A percentile compares a stretch with the other conserved stretches of the same genome.
Evolutionary conservation across 1,284 basidiomycete species (phyloP).

Genomic region (Mycena citricolor): DNA sequence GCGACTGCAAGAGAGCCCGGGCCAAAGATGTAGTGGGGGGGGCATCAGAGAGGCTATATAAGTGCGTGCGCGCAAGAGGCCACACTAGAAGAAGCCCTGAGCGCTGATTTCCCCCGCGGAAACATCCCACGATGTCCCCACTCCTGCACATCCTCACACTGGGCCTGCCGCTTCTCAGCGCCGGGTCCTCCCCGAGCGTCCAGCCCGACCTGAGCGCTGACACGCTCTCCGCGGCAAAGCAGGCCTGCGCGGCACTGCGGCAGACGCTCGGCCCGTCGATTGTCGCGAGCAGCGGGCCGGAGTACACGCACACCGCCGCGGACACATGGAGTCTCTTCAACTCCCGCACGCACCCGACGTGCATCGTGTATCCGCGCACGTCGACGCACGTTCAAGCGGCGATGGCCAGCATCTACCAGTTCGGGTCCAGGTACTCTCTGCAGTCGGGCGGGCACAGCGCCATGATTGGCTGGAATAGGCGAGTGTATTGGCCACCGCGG

Average conservation of each 20-base stretch:
- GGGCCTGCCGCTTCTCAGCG: too few relatives aligned
- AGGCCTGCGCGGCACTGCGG: slow-evolving; percentile 11
- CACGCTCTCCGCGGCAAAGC: slow-evolving; percentile 5
- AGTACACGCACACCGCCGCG: slow-evolving; percentile 10
- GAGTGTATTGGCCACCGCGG: too few relatives aligned
- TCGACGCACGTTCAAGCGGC: slow-evolving; percentile 22
- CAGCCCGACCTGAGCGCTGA: too few relatives aligned
- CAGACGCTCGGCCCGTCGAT: slow-evolving; percentile 8
- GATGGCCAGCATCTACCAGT: slow-evolving; percentile 23
- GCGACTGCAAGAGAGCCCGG: too few relatives aligned
- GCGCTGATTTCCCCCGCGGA: too few relatives aligned
- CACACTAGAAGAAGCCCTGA: too few relatives aligned
- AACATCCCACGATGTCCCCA: too few relatives aligned
- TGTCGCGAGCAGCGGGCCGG: slow-evolving; percentile 10
- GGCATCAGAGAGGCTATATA: too few relatives aligned
- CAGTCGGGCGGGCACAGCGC: slow-evolving; percentile 27
- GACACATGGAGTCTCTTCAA: slow-evolving; percentile 23
- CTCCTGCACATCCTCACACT: too few relatives aligned
- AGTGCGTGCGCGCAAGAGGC: too few relatives aligned
- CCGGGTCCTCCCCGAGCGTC: slow-evolving; percentile 6
- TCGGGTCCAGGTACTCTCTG: slow-evolving; percentile 24
- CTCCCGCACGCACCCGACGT: slow-evolving; percentile 15
- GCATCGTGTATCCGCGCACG: slow-evolving; percentile 24
- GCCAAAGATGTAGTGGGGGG: too few relatives aligned
- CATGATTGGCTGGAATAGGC: slow-evolving; percentile 28